phyloP scores from a whole-genome alignment of 495 filamentous ascomycete genomes.

The Aspergillus sparsus region DNA sequence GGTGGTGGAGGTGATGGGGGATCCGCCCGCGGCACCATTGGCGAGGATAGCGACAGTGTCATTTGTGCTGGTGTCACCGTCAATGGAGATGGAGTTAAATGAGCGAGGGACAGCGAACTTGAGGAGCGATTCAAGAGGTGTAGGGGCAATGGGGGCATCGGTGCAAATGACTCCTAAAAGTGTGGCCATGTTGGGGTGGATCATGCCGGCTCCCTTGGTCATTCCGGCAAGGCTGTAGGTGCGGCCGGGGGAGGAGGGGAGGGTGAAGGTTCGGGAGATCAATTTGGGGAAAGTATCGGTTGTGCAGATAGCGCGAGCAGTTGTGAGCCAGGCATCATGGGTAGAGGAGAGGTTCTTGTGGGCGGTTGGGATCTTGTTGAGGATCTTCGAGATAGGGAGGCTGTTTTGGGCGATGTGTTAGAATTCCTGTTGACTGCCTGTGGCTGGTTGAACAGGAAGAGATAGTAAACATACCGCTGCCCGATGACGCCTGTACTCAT shows the following conservation, averaged over 20 bases:
- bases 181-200: slow-evolving; percentile 99
- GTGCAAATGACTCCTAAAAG: slow-evolving; percentile 92
- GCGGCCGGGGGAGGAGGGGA: slow-evolving; percentile 73
- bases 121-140: slow-evolving; percentile 67
- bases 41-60: slow-evolving; percentile 93
- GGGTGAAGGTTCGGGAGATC: slow-evolving; percentile 75
- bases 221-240: slow-evolving; percentile 88
- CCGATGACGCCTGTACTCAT: slow-evolving; percentile 99
- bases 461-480: slow-evolving; percentile 60
- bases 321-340: slow-evolving; percentile 82
- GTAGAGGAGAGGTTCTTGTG: slow-evolving; percentile 65
- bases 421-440: too few species aligned
- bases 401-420: slow-evolving; percentile 38
- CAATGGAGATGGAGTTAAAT: slow-evolving; percentile 97
- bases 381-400: slow-evolving; percentile 88
- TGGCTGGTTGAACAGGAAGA: not conserved
- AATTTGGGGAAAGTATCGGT: slow-evolving; percentile 99
- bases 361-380: slow-evolving; percentile 75
- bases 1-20: slow-evolving; percentile 53
- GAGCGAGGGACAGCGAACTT: slow-evolving; percentile 75
- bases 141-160: slow-evolving; percentile 77
- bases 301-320: slow-evolving; percentile 93
- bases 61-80: slow-evolving; percentile 96
- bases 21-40: slow-evolving; percentile 88
- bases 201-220: slow-evolving; percentile 99